These are phyloP conservation scores for Lactarius hatsudake DNA, from an alignment of 768 basidiomycete genomes.

Conservation along the genomic window DNA sequence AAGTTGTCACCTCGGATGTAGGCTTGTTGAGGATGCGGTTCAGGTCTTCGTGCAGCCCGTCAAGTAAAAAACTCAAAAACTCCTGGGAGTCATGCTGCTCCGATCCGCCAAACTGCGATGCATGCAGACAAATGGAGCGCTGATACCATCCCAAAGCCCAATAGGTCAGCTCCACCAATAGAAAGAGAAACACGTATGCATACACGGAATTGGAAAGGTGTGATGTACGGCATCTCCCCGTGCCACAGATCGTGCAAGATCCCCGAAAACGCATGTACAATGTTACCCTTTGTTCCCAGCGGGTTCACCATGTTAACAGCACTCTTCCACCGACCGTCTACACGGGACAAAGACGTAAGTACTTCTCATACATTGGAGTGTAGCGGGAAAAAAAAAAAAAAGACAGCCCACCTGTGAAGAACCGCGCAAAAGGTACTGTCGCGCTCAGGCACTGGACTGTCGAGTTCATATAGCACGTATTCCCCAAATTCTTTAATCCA, in stretches of 20 bases:
- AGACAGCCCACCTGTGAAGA: slow-evolving; percentile 72
- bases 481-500: slow-evolving; percentile 91
- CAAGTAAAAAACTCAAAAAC: slow-evolving; percentile 90
- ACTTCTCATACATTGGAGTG: background rate
- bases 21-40: slow-evolving; percentile 84
- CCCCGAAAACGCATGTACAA: slow-evolving; percentile 79
- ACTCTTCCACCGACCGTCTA: slow-evolving; percentile 77
- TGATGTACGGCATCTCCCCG: slow-evolving; percentile 77
- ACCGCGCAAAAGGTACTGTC: slow-evolving; percentile 87
- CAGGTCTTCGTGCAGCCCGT: slow-evolving; percentile 94
- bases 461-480: slow-evolving; percentile 99
- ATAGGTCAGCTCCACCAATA: slow-evolving; percentile 16
- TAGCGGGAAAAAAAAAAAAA: slow-evolving; percentile 10
- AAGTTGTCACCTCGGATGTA: slow-evolving; percentile 58
- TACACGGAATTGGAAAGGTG: slow-evolving; percentile 83
- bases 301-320: slow-evolving; percentile 85
- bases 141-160: slow-evolving; percentile 34
- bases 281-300: slow-evolving; percentile 80
- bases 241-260: slow-evolving; percentile 87
- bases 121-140: slow-evolving; percentile 58
- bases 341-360: slow-evolving; percentile 2
- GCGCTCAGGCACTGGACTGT: slow-evolving; percentile 96
- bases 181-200: slow-evolving; percentile 1
- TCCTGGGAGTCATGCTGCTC: slow-evolving; percentile 99
- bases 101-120: slow-evolving; percentile 73